phyloP scores from a whole-genome alignment of 148 eudicot species.

The Beta vulgaris region DNA sequence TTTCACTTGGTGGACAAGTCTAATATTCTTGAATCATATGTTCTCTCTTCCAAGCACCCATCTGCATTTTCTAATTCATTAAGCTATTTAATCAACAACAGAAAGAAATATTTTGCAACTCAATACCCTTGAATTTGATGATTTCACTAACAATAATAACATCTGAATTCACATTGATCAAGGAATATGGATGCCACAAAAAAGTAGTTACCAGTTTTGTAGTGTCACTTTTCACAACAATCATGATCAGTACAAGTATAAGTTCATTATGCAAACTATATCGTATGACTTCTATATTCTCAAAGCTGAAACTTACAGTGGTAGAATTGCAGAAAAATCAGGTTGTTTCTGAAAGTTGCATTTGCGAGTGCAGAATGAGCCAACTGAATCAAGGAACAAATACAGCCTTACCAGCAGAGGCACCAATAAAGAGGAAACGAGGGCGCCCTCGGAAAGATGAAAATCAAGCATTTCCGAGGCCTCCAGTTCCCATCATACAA shows the following conservation, averaged over 20 bases:
- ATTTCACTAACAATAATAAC: not conserved
- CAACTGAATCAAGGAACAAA: slow-evolving; percentile 15
- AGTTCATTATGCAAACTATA: not conserved
- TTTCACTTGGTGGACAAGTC: no score
- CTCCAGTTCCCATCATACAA: slow-evolving; percentile 8
- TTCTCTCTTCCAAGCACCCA: not conserved
- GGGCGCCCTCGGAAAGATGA: slow-evolving; percentile 59
- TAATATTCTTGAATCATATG: not conserved
- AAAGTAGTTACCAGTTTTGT: no score
- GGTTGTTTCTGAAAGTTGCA: not conserved
- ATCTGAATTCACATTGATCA: not conserved
- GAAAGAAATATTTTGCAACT: not conserved
- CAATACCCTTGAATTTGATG: not conserved
- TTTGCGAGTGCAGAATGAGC: slow-evolving; percentile 24
- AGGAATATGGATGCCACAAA: no score
- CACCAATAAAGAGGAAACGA: slow-evolving; percentile 42
- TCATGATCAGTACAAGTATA: not conserved
- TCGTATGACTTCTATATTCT: not conserved
- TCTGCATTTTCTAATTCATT: not conserved
- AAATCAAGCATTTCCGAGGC: slow-evolving; percentile 14
- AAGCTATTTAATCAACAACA: not conserved
- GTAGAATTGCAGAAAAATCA: no score
- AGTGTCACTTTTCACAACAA: no score
- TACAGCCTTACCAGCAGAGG: slow-evolving; percentile 13
- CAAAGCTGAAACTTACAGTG: not conserved